Percentiles rank a stretch among this genome's conserved stretches.
These are phyloP conservation scores for Aspergillus sp. DNA, from an alignment of 2,329 filamentous ascomycete genomes.

Conservation along the genomic window DNA sequence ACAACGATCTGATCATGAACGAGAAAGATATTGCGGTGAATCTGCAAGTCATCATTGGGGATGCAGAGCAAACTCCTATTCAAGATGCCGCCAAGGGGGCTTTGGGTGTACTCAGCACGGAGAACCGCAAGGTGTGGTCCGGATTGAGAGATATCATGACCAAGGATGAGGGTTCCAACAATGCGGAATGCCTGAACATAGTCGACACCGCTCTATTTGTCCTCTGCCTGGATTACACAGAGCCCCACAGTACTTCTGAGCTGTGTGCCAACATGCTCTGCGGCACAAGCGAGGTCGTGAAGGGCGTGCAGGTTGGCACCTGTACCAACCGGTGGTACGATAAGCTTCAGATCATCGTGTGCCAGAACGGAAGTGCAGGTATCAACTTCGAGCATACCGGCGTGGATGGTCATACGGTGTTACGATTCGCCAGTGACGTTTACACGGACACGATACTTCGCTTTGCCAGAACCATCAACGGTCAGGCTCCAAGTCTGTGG, in stretches of 20 bases:
- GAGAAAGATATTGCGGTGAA: conserved; percentile 92
- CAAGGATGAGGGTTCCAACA: conserved; percentile 83
- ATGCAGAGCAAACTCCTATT: conserved; percentile 84
- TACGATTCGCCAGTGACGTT: conserved; percentile 92
- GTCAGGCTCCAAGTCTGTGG: conserved; percentile 88
- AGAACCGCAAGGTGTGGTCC: conserved; percentile 96
- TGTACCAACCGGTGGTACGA: conserved; percentile 99
- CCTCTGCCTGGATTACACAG: conserved; percentile 88
- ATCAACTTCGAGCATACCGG: conserved; percentile 99
- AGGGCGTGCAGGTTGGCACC: conserved; percentile 92
- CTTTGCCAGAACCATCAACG: conserved; percentile 93
- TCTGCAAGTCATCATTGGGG: conserved; percentile 85
- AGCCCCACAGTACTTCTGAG: conserved; percentile 74
- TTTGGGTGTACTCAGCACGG: conserved; percentile 88
- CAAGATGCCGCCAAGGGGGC: conserved; percentile 95
- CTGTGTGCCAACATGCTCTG: conserved; percentile 99
- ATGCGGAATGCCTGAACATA: conserved; percentile 92
- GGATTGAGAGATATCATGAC: conserved; percentile 84
- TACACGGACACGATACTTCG: conserved; percentile 97
- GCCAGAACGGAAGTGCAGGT: conserved; percentile 95
- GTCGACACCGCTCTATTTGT: conserved; percentile 93
- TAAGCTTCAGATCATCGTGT: conserved; percentile 98
- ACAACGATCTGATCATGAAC: conserved; percentile 94
- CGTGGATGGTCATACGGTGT: conserved; percentile 93
- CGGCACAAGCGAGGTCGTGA: conserved; percentile 86